Evolutionary conservation across 129 eudicot species (phyloP), one percentile per base, ranked within the genome.

Genomic region (Lactuca sativa): DNA sequence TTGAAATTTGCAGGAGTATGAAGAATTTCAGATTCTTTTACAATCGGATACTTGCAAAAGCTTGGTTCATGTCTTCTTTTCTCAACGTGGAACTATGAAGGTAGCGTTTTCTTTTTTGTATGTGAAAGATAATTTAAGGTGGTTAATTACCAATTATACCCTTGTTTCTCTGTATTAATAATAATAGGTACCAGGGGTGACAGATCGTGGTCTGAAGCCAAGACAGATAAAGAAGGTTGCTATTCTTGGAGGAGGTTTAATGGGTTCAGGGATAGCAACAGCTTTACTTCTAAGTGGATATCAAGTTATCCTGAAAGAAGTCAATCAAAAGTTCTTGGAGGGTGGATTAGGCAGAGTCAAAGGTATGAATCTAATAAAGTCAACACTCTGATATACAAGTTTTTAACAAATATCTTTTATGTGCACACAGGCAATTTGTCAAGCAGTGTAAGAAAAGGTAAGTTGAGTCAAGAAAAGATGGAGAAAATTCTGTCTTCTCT

Each of bases 221-320:
- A 85, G 97, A 72, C 77, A 54, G 17, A 81, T 95, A 32, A 83
- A 78, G 14, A 90, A 83, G 85, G 96, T 95, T 66, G 99, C 95
- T 49, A 77, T 95, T 75, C 89, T 95, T 67, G 99, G 99, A 56
- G 99, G 99, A 38, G 99, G 99, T 18, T 78, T 87, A 25, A 95
- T 87, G 97, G 99, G 99, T 31, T 95, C 99, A 36, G 96, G 99
- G 54, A 95, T 95, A 80, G 97, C 99, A 59, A 95, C 96, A 9
- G 93, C 97, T 57, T 66, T 95, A 62, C 71, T 90, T 76, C 84
- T 87, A 37, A 80, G 88, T 69, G 85, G 82, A 15, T 95, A 87
- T 75, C 79, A 81, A 40, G 99, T 95, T 66, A 60, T 90, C 51
- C 77, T 90, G 49, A 95, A 95, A 85, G 99, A 95, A 87, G 93